Conservation (phyloP, 2,329 filamentous ascomycete species). For the Aureobasidium pullulans region DNA sequence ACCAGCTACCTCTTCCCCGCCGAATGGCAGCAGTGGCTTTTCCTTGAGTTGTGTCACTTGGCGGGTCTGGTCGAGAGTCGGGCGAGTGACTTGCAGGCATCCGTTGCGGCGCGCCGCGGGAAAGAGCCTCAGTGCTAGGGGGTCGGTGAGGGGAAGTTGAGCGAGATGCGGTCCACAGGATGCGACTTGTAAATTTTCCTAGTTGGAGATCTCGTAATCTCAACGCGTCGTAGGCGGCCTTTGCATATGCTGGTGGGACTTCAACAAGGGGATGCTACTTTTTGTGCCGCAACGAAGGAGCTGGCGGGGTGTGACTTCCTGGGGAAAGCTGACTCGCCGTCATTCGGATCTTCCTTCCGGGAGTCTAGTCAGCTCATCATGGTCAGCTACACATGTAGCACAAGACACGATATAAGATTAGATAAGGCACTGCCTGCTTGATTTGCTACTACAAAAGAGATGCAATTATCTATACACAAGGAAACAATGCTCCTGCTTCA, state of each 20-base stretch:
- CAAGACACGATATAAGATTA: not conserved
- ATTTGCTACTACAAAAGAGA: not conserved
- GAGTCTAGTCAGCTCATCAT: not conserved
- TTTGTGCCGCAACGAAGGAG: not conserved
- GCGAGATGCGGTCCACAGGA: not conserved
- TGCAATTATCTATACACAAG: not conserved
- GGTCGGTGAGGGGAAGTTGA: not conserved
- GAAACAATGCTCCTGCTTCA: not conserved
- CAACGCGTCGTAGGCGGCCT: not conserved
- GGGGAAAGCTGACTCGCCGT: slow-evolving; percentile 5
- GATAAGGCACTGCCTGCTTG: not conserved
- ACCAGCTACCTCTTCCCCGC: not conserved
- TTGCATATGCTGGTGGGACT: slow-evolving; percentile 10
- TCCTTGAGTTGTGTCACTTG: not conserved
- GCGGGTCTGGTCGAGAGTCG: not conserved
- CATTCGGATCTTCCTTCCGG: not conserved
- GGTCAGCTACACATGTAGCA: not conserved
- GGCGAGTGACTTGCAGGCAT: not conserved
- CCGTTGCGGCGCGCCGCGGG: not conserved
- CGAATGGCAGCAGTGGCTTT: not conserved
- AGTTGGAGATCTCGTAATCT: not conserved
- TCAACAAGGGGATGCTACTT: not conserved
- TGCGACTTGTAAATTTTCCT: not conserved
- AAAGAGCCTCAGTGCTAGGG: not conserved
- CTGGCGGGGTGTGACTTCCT: not conserved